Evolutionary conservation across 2,329 filamentous ascomycete genomes (phyloP).

Genomic region (Sporothrix curviconia): DNA sequence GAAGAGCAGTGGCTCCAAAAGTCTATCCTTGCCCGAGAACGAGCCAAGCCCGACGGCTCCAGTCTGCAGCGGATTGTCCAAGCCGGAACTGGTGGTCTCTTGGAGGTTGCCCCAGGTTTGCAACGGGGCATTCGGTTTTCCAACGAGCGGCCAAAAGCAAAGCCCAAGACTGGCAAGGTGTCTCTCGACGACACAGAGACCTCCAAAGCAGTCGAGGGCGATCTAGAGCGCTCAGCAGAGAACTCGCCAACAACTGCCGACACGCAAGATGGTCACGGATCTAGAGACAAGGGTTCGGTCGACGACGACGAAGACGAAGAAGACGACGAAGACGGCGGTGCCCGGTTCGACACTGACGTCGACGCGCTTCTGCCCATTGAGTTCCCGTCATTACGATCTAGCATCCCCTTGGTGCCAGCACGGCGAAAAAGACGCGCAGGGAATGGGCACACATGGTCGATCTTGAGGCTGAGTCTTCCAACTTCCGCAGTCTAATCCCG

Average conservation of each 20-base stretch:
- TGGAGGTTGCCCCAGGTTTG: conserved; percentile 79
- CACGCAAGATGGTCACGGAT: background rate
- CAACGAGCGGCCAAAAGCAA: conserved; percentile 43
- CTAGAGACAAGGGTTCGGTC: conserved; percentile 18
- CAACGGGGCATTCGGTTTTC: conserved; percentile 67
- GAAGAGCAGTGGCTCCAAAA: conserved; percentile 46
- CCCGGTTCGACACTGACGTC: conserved; percentile 50
- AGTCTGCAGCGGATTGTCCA: conserved; percentile 66
- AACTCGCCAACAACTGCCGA: too few relatives aligned
- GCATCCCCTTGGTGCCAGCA: conserved; percentile 65
- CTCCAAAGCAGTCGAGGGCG: conserved; percentile 63
- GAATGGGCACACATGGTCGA: conserved; percentile 99
- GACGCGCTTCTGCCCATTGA: conserved; percentile 85
- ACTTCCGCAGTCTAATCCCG: conserved; percentile 82
- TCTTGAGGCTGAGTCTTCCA: conserved; percentile 85
- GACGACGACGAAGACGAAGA: conserved; percentile 28
- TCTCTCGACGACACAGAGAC: conserved; percentile 49
- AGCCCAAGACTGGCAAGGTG: conserved; percentile 36
- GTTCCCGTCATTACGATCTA: conserved; percentile 84
- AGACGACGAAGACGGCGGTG: conserved; percentile 42
- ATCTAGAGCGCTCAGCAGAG: conserved; percentile 40
- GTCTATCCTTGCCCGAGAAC: conserved; percentile 26
- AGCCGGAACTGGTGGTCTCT: conserved; percentile 66
- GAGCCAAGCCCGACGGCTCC: conserved; percentile 14
- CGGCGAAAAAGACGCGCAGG: conserved; percentile 65